Base-by-base conservation (phyloP, 2,329 filamentous ascomycete genomes). In the Fusarium tupiense region DNA sequence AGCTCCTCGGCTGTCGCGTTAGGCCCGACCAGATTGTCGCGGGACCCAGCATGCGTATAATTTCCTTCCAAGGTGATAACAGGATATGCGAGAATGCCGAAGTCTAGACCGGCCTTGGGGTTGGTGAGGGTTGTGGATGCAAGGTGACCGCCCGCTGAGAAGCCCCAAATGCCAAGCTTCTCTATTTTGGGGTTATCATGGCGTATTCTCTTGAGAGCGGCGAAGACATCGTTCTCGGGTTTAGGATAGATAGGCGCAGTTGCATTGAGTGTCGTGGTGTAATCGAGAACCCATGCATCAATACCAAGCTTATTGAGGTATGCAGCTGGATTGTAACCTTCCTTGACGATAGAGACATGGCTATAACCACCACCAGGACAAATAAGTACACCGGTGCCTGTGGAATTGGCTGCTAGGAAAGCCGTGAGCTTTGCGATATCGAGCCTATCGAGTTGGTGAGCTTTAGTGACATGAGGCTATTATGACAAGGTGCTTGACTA, bases 91-190 rank as follows among this genome's bases (percentile, higher is more conserved):
- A 71, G 65, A 3, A 71, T 71, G 14, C 69, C 68, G 24, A 71
- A 71, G 4, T 71, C 68, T 5, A 71, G 24, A 2, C 35, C 35
- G 4, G 65, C 65, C 8, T 66, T 29, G 3, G 66, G 66, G 17
- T 71, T 71, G 2, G 69, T 71, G 6, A 71, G 41, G 2, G 66
- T 71, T n/a, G 62, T 69, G 41, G 69, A 57, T 17, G 69, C 66
- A 40, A 71, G 52, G 31, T 71, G 69, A 33, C 69, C 69, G 4
- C 69, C 69, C 11, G 69, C 69, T 13, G 69, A 71, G 40, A 69
- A 71, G 20, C 69, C 69, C 69, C 69, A 71, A 14, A 71, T 71
- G 4, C 69, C 69, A 1, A 71, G 69, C 33, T 71, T 69, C 20
- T 44, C n/a, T 7, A 33, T 49, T 5, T n/a, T 37, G 3, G 60